These are phyloP conservation scores for Neurospora sp. DNA, from an alignment of 495 filamentous ascomycete species.

Conservation along the genomic window DNA sequence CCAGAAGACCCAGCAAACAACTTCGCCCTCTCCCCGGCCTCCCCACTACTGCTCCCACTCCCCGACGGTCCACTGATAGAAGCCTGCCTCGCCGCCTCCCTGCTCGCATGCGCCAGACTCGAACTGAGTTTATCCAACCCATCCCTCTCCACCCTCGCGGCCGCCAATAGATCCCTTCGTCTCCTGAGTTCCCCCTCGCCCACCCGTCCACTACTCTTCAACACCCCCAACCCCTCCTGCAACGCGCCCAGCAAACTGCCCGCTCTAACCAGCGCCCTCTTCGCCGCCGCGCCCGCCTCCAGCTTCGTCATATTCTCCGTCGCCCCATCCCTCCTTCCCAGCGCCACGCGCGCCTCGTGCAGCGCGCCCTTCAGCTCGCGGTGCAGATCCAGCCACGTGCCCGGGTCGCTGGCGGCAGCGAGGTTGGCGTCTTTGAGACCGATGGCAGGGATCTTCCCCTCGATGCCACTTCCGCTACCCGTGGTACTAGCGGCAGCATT, in stretches of 20 bases:
- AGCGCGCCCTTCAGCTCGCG: conserved; percentile 72
- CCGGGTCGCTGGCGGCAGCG: conserved; percentile 58
- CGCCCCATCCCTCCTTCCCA: conserved; percentile 70
- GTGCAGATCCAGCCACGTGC: conserved; percentile 79
- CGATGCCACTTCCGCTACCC: conserved; percentile 19
- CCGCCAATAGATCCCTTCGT: conserved; percentile 65
- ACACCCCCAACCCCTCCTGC: conserved; percentile 56
- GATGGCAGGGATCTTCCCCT: conserved; percentile 27
- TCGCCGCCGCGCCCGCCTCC: conserved; percentile 72
- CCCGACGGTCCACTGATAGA: not conserved
- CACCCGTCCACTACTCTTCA: conserved; percentile 38
- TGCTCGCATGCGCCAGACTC: conserved; percentile 46
- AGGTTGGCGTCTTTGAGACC: conserved; percentile 22
- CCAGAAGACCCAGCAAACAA: conserved; percentile 18
- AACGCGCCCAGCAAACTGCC: conserved; percentile 56
- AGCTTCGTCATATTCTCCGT: conserved; percentile 36
- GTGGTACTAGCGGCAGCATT: conserved; percentile 37
- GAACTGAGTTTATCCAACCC: conserved; percentile 73
- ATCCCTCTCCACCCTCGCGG: conserved; percentile 74
- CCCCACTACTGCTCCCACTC: conserved; percentile 8
- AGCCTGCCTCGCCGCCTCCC: conserved; percentile 9
- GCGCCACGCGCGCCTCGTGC: conserved; percentile 67
- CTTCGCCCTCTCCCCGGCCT: conserved; percentile 23
- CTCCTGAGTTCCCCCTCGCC: conserved; percentile 84
- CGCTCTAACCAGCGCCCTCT: conserved; percentile 69